Base-by-base conservation (phyloP, 75 land plant genomes). In the Chamaecyparis obtusa region DNA sequence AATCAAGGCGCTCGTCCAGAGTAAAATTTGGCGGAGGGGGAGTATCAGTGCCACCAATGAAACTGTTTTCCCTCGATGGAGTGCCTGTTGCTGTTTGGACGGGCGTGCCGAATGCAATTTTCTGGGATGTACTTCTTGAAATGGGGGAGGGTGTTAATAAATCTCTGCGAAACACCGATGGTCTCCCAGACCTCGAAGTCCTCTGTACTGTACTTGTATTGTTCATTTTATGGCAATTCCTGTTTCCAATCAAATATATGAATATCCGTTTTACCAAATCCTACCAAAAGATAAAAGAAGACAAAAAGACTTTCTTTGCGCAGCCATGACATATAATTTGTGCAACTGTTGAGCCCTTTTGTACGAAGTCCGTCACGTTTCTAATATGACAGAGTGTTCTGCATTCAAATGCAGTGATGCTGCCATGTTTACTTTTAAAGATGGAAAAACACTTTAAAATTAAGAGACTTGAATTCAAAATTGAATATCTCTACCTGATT, bases 1-100 rank as follows among this genome's bases (percentile, higher is more conserved):
- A 91, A 82, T 94, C 92, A 11, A 88, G 86, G 16, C 96, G 95
- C 87, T 97, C 99, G 60, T 98, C 99, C 86, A 98, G 89, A 19
- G 99, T 95, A 86, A 90, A 93, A 36, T 92, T 83, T 13, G 99
- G 99, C 17, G 99, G 99, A 21, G 99, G 99, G 19, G 99, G 99
- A 30, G 93, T 94, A 81, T 94, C 99, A 8, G 92, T 83, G 36
- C 89, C 87, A 54, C 87, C 87, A 76, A 90, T 88, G 7, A 89
- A 67, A 33, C 72, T 35, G 83, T 91, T 93, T 60, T 96, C 95
- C 33, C 95, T 88, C 96, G 95, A 94, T 72, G 98, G 94, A 14
- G 99, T 92, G 11, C 94, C 93, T 2, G 98, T 91, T 1, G 97
- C 94, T 11, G 94, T 89, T 82, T 93, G 94, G 41, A 91, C 94